Evolutionary conservation across 208 protist species (phyloP).

Genomic region (Trypanosoma congolense): DNA sequence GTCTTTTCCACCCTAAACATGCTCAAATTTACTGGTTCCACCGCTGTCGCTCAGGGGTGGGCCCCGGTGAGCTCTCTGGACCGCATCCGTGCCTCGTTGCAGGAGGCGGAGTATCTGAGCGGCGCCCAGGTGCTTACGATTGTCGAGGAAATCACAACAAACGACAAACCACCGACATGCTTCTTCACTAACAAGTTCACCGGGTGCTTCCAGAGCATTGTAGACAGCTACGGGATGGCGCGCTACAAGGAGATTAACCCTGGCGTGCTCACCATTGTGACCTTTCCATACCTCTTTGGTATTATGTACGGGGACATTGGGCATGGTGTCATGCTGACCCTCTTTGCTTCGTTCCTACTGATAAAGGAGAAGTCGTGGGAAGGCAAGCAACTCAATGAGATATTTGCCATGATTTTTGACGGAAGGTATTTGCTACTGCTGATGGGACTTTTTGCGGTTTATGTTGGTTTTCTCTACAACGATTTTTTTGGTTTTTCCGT

Average conservation of each 20-base stretch:
- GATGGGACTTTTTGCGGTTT: constrained; percentile 95
- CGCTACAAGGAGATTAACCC: constrained; percentile 92
- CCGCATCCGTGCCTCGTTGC: constrained; percentile 69
- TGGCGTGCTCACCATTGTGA: constrained; percentile 95
- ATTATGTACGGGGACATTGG: constrained; percentile 99
- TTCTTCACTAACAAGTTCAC: constrained; percentile 98
- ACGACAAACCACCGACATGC: constrained; percentile 95
- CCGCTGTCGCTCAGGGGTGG: constrained; percentile 93
- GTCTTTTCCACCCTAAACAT: constrained; percentile 97
- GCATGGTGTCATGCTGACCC: constrained; percentile 94
- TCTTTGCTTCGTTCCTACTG: constrained; percentile 79
- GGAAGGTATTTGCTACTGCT: constrained; percentile 95
- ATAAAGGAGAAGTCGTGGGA: constrained; percentile 85
- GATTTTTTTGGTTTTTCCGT: constrained; percentile 87
- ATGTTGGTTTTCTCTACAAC: constrained; percentile 97
- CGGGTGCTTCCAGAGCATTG: constrained; percentile 94
- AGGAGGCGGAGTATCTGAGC: constrained; percentile 66
- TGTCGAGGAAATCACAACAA: constrained; percentile 84
- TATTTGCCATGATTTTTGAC: constrained; percentile 84
- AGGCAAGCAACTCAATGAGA: constrained; percentile 85
- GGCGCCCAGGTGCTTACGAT: constrained; percentile 90
- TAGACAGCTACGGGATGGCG: constrained; percentile 97
- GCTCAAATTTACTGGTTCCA: constrained; percentile 90
- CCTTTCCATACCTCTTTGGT: constrained; percentile 99
- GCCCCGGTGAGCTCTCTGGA: constrained; percentile 72